A percentile compares a stretch with the other conserved stretches of the same genome.
Conservation (phyloP, 1,139 yeast species). For the Kodamaea anthophila region DNA sequence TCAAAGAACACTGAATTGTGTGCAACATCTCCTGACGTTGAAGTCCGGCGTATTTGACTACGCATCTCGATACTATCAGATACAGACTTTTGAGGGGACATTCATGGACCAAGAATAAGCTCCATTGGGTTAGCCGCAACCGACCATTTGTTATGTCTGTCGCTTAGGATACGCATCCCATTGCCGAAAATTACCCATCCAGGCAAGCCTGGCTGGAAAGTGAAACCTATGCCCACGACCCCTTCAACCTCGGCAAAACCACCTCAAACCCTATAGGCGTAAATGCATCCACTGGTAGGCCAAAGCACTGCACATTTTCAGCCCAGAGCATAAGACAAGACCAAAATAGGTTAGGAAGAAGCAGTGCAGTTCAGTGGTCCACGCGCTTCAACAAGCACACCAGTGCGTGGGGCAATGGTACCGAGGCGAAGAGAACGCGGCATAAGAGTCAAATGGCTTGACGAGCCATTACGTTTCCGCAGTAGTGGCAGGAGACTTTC, state of each 20-base stretch:
- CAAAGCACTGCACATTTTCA: no score
- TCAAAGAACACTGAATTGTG: constrained; percentile 14
- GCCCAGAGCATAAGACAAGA: constrained; percentile 16
- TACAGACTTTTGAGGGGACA: constrained; percentile 36
- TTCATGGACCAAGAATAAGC: constrained; percentile 78
- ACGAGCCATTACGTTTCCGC: constrained; percentile 56
- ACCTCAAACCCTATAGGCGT: constrained; percentile 4
- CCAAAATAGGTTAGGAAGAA: constrained; percentile 11
- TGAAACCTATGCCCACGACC: no score
- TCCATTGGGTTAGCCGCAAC: constrained; percentile 71
- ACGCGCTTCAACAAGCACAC: no score
- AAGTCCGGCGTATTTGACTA: constrained; percentile 70
- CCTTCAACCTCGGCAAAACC: background rate
- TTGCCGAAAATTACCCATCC: constrained; percentile 44
- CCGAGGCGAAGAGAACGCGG: no score
- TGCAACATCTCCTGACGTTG: constrained; percentile 20
- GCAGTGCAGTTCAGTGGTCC: no score
- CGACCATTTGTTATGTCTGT: constrained; percentile 74
- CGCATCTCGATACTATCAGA: constrained; percentile 37
- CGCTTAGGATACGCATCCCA: constrained; percentile 57
- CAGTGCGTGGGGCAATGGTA: no score
- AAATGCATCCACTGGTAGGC: no score
- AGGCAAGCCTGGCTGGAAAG: constrained; percentile 12
- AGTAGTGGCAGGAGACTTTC: constrained; percentile 87
- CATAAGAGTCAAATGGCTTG: constrained; percentile 21